Percentiles rank a stretch among this genome's conserved stretches.
phyloP scores from a whole-genome alignment of 108 stramenopile species.

The Skeletonema costatum region DNA sequence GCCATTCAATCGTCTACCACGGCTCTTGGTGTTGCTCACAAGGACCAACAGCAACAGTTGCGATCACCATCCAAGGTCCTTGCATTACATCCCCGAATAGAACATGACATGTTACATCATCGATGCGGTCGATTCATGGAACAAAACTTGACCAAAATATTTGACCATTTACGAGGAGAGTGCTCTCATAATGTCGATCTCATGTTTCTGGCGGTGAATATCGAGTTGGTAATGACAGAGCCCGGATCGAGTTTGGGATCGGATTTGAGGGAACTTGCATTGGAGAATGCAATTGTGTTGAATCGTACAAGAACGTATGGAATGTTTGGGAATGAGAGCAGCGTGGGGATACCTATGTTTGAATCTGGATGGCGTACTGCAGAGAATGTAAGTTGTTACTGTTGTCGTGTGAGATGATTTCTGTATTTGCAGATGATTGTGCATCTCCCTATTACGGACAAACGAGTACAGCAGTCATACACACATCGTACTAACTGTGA shows the following conservation, averaged over 20 bases:
- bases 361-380: slow-evolving; percentile 61
- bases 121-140: slow-evolving; percentile 62
- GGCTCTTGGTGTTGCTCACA: too few species aligned
- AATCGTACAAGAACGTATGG: slow-evolving; percentile 20
- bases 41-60: not conserved
- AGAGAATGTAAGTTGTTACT: slow-evolving; percentile 18
- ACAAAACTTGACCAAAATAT: slow-evolving; percentile 61
- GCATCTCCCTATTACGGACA: too few species aligned
- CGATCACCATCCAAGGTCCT: not conserved
- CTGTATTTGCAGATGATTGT: not conserved
- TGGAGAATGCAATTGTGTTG: slow-evolving; percentile 52
- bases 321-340: slow-evolving; percentile 6
- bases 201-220: slow-evolving; percentile 36
- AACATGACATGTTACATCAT: slow-evolving; percentile 75
- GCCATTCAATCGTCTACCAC: slow-evolving; percentile 4
- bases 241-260: slow-evolving; percentile 13
- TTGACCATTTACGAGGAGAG: slow-evolving; percentile 40
- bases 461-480: not conserved
- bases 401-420: too few species aligned
- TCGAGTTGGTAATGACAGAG: slow-evolving; percentile 1
- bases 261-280: slow-evolving; percentile 25
- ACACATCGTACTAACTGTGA: too few species aligned
- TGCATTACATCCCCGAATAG: slow-evolving; percentile 76
- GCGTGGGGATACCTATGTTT: slow-evolving; percentile 45
- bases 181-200: slow-evolving; percentile 5